Evolutionary conservation across 1,284 basidiomycete genomes (phyloP).

Genomic region (Ganoderma resinaceum): DNA sequence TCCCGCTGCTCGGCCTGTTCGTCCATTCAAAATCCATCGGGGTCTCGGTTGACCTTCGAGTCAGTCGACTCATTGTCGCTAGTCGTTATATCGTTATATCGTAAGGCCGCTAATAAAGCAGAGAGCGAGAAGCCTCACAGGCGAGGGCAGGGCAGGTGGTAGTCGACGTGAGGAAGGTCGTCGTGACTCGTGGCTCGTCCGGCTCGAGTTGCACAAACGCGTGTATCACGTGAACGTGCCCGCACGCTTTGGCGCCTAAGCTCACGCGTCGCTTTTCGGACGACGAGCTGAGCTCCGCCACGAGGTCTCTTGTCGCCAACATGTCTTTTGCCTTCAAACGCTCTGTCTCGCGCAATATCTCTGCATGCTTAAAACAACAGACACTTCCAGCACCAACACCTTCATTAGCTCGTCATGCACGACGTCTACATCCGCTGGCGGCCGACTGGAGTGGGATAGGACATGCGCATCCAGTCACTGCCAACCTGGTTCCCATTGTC

Average conservation of each 20-base stretch:
- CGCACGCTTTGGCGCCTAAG: constrained; percentile 20
- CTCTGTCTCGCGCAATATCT: constrained; percentile 18
- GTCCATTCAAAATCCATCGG: constrained; percentile 85
- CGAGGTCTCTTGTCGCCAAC: neutral
- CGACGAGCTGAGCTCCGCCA: neutral
- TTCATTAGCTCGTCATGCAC: constrained; percentile 24
- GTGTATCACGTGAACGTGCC: constrained; percentile 40
- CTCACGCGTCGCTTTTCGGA: neutral
- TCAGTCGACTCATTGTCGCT: constrained; percentile 29
- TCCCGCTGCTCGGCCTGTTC: constrained; percentile 52
- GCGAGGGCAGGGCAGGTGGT: constrained; percentile 15
- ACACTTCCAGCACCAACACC: constrained; percentile 10
- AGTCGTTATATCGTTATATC: constrained; percentile 5
- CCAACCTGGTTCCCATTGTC: constrained; percentile 82
- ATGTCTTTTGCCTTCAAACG: constrained; percentile 26
- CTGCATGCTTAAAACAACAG: neutral
- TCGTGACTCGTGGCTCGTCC: constrained; percentile 26
- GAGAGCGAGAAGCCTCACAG: neutral
- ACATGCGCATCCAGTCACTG: constrained; percentile 27
- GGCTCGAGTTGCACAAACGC: constrained; percentile 33
- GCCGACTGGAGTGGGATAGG: constrained; percentile 23
- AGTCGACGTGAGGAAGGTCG: constrained; percentile 24
- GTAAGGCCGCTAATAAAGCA: neutral
- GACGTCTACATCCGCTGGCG: constrained; percentile 47
- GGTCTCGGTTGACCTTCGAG: constrained; percentile 68